These are phyloP conservation scores for Citrus unshiu DNA, from an alignment of 345 rosid genomes.

Conservation along the genomic window DNA sequence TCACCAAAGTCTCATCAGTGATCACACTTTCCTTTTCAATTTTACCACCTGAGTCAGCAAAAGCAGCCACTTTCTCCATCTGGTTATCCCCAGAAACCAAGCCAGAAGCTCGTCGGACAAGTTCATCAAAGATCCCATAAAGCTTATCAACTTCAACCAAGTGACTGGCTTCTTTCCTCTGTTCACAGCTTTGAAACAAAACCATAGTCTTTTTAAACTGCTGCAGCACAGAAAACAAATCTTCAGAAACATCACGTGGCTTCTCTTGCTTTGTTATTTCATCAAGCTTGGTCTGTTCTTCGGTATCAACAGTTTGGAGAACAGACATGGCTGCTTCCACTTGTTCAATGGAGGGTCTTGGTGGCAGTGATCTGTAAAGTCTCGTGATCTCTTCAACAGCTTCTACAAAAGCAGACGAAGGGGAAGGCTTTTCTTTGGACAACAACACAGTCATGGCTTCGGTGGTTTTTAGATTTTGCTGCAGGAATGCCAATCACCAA, in stretches of 20 bases:
- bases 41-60: conserved; percentile 24
- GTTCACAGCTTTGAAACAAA: conserved; percentile 45
- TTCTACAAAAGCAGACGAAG: conserved; percentile 36
- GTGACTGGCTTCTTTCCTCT: conserved; percentile 48
- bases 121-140: conserved; percentile 42
- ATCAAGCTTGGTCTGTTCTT: conserved; percentile 42
- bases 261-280: conserved; percentile 35
- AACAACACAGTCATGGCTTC: conserved; percentile 34
- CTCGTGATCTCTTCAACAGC: conserved; percentile 51
- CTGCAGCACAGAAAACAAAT: conserved; percentile 41
- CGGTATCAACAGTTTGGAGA: conserved; percentile 33
- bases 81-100: conserved; percentile 45
- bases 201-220: conserved; percentile 39
- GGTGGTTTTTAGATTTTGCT: conserved; percentile 3
- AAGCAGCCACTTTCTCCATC: conserved; percentile 13
- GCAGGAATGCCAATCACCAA: neutral
- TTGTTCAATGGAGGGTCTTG: conserved; percentile 55
- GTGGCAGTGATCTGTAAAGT: conserved; percentile 52
- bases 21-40: conserved; percentile 21
- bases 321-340: conserved; percentile 59
- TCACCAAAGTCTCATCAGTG: conserved; percentile 21
- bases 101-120: conserved; percentile 47
- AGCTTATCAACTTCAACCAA: conserved; percentile 47
- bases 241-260: conserved; percentile 43
- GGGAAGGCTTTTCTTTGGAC: conserved; percentile 33